Evolutionary conservation across 345 rosid genomes (phyloP).

Genomic region (Bretschneidera sinensis): DNA sequence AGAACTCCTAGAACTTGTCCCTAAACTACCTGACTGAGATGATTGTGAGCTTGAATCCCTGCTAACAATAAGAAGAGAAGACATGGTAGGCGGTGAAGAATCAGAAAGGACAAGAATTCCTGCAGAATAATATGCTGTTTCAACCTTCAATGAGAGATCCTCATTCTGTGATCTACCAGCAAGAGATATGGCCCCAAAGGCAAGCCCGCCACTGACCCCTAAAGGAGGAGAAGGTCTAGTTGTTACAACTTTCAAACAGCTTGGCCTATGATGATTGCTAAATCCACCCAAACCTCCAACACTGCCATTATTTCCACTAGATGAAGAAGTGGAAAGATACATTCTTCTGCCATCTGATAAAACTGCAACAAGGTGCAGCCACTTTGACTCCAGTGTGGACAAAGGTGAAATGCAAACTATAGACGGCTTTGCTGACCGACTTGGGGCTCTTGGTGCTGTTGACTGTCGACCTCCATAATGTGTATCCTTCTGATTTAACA

Average conservation of each 20-base stretch:
- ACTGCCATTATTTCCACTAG: constrained; percentile 51
- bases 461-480: constrained; percentile 69
- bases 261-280: constrained; percentile 54
- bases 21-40: constrained; percentile 53
- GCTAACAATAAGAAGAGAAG: constrained; percentile 84
- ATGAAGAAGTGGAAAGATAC: constrained; percentile 82
- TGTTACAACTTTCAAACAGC: constrained; percentile 85
- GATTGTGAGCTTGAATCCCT: constrained; percentile 79
- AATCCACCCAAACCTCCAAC: constrained; percentile 70
- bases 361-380: constrained; percentile 85
- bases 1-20: constrained; percentile 65
- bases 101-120: constrained; percentile 95
- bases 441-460: constrained; percentile 46
- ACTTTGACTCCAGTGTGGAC: constrained; percentile 85
- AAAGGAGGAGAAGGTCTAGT: constrained; percentile 94
- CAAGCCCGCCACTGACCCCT: constrained; percentile 83
- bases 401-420: constrained; percentile 82
- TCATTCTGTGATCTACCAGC: constrained; percentile 76
- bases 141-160: constrained; percentile 82
- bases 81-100: constrained; percentile 80
- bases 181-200: constrained; percentile 76
- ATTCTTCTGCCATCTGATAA: constrained; percentile 96
- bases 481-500: constrained; percentile 72
- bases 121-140: constrained; percentile 73
- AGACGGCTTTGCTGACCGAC: constrained; percentile 67